Evolutionary conservation across 495 filamentous ascomycete species (phyloP).

Genomic region (Penicillium salamii): DNA sequence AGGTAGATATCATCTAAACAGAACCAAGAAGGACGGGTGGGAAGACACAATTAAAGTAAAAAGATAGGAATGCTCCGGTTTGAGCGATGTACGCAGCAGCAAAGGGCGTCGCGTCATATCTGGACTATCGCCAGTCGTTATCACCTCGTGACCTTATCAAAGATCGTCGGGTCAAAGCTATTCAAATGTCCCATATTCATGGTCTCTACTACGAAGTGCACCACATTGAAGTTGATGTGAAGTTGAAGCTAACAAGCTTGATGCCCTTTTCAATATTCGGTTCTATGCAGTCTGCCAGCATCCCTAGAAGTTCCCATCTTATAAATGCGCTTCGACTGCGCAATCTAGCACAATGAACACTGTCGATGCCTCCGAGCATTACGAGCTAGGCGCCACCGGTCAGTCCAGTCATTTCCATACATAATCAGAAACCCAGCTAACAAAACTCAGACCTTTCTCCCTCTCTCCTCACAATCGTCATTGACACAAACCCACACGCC

Average conservation of each 20-base stretch:
- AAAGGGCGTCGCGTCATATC: no score
- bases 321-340: slow-evolving; percentile 3
- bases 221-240: no score
- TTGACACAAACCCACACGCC: slow-evolving; percentile 95
- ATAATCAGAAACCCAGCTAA: background rate
- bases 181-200: no score
- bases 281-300: background rate
- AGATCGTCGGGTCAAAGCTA: background rate
- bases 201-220: no score
- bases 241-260: no score
- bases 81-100: no score
- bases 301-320: background rate
- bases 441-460: slow-evolving; percentile 60
- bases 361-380: slow-evolving; percentile 87
- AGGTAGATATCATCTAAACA: no score
- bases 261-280: no score
- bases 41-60: no score
- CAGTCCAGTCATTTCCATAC: slow-evolving; percentile 1
- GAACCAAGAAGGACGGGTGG: no score
- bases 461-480: slow-evolving; percentile 83
- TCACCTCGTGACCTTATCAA: slow-evolving; percentile 13
- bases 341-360: slow-evolving; percentile 63
- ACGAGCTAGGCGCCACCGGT: slow-evolving; percentile 50
- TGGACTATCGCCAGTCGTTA: background rate
- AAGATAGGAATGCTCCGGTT: no score